phyloP scores from a whole-genome alignment of 768 basidiomycete genomes.

The Exidia glandulosa region DNA sequence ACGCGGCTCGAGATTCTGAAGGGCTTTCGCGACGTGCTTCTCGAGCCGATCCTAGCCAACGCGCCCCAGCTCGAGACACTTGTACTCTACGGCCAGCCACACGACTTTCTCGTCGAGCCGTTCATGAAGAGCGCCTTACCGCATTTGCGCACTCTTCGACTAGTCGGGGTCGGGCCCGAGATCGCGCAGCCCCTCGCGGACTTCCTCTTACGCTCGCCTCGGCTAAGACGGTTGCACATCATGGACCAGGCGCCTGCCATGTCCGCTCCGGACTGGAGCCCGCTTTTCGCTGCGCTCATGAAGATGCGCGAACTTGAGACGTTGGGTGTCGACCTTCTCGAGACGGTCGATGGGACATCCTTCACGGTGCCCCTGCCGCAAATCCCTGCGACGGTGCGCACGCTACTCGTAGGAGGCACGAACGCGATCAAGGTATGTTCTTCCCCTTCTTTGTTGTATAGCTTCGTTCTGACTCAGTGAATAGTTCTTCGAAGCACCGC shows the following conservation, averaged over 20 bases:
- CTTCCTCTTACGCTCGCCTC: background rate
- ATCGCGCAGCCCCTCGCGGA: background rate
- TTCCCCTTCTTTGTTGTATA: no score
- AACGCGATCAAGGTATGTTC: background rate
- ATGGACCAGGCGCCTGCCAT: background rate
- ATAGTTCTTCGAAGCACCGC: background rate
- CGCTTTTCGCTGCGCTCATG: background rate
- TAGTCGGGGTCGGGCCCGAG: background rate
- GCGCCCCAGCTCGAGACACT: constrained; percentile 10
- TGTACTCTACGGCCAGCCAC: background rate
- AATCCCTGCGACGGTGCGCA: background rate
- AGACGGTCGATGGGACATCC: background rate
- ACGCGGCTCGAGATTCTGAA: background rate
- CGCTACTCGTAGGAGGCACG: background rate
- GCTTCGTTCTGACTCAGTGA: background rate
- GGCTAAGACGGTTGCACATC: background rate
- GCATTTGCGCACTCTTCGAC: background rate
- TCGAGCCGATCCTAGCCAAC: constrained; percentile 15
- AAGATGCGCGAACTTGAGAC: background rate
- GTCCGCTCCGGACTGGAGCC: background rate
- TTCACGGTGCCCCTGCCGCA: background rate
- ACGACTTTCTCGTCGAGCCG: no score
- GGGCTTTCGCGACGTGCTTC: background rate
- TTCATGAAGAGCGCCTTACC: background rate
- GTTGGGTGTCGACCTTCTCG: background rate